A percentile compares a stretch with the other conserved stretches of the same genome.
Conservation (phyloP, 345 rosid genomes). For the Garcia nutans region DNA sequence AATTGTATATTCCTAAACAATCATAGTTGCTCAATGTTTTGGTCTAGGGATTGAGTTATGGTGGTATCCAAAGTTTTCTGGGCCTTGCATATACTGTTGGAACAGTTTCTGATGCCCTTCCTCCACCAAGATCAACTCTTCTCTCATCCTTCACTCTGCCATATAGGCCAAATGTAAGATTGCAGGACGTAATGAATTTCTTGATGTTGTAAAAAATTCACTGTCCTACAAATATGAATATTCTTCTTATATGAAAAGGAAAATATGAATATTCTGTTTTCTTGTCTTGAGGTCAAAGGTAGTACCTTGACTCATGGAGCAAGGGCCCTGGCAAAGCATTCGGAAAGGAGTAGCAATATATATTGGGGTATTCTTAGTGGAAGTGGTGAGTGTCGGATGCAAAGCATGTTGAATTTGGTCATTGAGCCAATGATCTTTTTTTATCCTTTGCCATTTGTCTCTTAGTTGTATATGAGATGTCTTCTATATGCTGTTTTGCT, state of each 20-base stretch:
- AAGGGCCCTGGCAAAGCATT: constrained; percentile 80
- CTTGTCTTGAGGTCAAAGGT: constrained; percentile 52
- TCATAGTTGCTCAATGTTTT: constrained; percentile 14
- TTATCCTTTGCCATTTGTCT: neutral
- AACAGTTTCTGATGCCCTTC: constrained; percentile 55
- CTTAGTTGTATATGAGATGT: neutral
- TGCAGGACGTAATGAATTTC: constrained; percentile 12
- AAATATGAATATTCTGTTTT: constrained; percentile 12
- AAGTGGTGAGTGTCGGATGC: constrained; percentile 43
- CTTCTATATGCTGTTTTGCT: neutral
- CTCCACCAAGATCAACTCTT: constrained; percentile 62
- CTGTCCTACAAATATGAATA: constrained; percentile 1
- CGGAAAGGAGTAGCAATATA: constrained; percentile 47
- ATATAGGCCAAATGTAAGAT: constrained; percentile 60
- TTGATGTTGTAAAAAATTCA: neutral
- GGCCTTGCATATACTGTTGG: constrained; percentile 63
- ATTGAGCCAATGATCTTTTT: neutral
- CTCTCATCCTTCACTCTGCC: constrained; percentile 62
- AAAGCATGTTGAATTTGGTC: constrained; percentile 1
- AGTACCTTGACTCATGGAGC: constrained; percentile 68
- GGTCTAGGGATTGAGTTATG: constrained; percentile 53
- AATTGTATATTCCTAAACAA: neutral
- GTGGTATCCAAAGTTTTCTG: constrained; percentile 55
- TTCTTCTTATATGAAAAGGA: constrained; percentile 9
- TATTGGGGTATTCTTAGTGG: constrained; percentile 70